A percentile compares a stretch with the other conserved stretches of the same genome.
Evolutionary conservation across 2,329 filamentous ascomycete genomes (phyloP).

Genomic region (Hymenoscyphus fructigenus): DNA sequence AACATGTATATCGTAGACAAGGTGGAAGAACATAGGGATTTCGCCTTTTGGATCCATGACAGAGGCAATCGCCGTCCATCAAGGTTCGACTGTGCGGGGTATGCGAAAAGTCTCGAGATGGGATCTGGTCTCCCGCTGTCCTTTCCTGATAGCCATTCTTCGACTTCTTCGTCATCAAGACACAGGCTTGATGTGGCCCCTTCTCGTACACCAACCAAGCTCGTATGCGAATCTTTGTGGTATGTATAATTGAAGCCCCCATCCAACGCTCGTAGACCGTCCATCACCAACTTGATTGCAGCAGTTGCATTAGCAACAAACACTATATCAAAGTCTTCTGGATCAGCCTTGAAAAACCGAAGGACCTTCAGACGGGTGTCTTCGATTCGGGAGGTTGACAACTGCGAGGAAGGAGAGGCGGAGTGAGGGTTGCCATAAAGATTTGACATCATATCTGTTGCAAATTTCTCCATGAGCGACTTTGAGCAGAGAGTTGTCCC

Average conservation of each 20-base stretch:
- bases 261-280: conserved; percentile 67
- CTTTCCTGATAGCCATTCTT: conserved; percentile 58
- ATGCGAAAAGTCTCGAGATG: conserved; percentile 66
- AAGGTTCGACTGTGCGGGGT: conserved; percentile 92
- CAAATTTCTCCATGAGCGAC: conserved; percentile 70
- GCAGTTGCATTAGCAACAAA: conserved; percentile 94
- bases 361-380: conserved; percentile 70
- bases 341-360: conserved; percentile 77
- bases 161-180: conserved; percentile 63
- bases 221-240: conserved; percentile 61
- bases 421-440: conserved; percentile 94
- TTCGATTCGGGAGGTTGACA: conserved; percentile 72
- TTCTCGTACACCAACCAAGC: conserved; percentile 68
- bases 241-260: conserved; percentile 81
- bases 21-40: conserved; percentile 33
- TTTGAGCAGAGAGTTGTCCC: conserved; percentile 85
- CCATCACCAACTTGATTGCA: conserved; percentile 81
- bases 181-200: conserved; percentile 65
- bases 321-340: conserved; percentile 79
- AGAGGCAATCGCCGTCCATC: conserved; percentile 75
- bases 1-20: conserved; percentile 57
- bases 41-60: conserved; percentile 59
- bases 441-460: conserved; percentile 70
- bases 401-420: conserved; percentile 75
- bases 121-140: conserved; percentile 26